A percentile compares a stretch with the other conserved stretches of the same genome.
These are phyloP conservation scores for Geotrichum fermentans DNA, from an alignment of 1,139 yeast species.

Conservation along the genomic window DNA sequence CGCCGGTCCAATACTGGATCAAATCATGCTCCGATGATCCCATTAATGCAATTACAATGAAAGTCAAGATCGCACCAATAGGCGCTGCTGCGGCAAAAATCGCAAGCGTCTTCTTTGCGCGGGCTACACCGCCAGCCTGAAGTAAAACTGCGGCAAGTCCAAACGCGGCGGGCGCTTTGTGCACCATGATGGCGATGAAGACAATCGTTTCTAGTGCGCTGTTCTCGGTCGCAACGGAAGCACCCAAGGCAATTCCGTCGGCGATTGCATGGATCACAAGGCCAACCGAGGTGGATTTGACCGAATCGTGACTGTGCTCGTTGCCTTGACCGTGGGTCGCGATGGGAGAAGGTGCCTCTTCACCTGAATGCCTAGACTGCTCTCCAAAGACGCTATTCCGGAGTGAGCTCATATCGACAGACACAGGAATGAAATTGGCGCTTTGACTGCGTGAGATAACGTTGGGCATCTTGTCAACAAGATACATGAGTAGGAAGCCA, in stretches of 20 bases:
- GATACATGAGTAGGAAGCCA: slow-evolving; percentile 53
- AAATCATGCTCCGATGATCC: slow-evolving; percentile 27
- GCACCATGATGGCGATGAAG: slow-evolving; percentile 58
- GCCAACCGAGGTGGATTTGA: slow-evolving; percentile 50
- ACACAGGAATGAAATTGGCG: slow-evolving; percentile 19
- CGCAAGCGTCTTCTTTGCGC: slow-evolving; percentile 43
- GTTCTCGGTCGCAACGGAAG: slow-evolving; percentile 48
- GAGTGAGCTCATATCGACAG: slow-evolving; percentile 23
- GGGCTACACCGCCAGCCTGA: slow-evolving; percentile 33
- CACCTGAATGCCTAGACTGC: neutral
- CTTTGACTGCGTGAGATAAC: neutral
- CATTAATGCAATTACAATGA: slow-evolving; percentile 39
- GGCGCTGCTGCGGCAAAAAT: slow-evolving; percentile 54
- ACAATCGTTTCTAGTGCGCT: slow-evolving; percentile 48
- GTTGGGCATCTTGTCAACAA: slow-evolving; percentile 42
- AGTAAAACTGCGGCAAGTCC: slow-evolving; percentile 58
- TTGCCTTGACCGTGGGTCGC: neutral
- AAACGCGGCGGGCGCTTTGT: slow-evolving; percentile 72
- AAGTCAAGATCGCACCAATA: slow-evolving; percentile 47
- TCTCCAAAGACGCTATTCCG: slow-evolving; percentile 11
- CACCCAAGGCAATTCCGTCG: slow-evolving; percentile 73
- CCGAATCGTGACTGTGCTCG: slow-evolving; percentile 6
- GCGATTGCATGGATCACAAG: slow-evolving; percentile 62
- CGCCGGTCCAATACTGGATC: slow-evolving; percentile 47
- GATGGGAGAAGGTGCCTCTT: neutral